Percentiles rank a stretch among this genome's conserved stretches.
Conservation (phyloP, 2,329 filamentous ascomycete genomes). For the Colletotrichum godetiae region DNA sequence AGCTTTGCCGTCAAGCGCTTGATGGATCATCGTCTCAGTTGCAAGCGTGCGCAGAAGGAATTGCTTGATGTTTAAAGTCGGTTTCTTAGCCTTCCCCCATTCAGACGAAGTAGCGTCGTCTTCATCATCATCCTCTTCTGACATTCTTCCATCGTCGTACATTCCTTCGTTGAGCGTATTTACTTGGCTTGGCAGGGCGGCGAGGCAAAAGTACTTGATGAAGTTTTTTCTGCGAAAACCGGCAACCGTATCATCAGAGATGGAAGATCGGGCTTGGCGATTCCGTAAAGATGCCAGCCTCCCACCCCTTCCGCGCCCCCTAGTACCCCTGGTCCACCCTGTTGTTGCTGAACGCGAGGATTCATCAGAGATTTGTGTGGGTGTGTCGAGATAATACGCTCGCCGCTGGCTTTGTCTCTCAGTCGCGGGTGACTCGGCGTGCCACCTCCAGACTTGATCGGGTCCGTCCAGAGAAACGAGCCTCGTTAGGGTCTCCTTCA, state of each 20-base stretch:
- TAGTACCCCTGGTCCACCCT: no score
- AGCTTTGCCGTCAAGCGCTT: slow-evolving; percentile 55
- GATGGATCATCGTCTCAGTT: slow-evolving; percentile 59
- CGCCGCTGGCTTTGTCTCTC: slow-evolving; percentile 35
- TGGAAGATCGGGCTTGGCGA: neutral
- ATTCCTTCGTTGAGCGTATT: neutral
- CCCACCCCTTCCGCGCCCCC: neutral
- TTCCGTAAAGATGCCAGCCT: neutral
- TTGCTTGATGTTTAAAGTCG: slow-evolving; percentile 57
- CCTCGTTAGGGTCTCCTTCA: slow-evolving; percentile 50
- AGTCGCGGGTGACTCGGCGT: neutral
- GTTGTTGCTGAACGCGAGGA: neutral
- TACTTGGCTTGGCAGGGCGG: neutral
- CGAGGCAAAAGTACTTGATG: neutral
- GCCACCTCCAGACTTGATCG: slow-evolving; percentile 43
- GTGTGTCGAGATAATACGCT: slow-evolving; percentile 49
- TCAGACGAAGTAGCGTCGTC: neutral
- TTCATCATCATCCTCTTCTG: slow-evolving; percentile 6
- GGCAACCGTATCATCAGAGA: neutral
- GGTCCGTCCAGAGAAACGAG: slow-evolving; percentile 41
- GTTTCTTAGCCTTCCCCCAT: slow-evolving; percentile 8
- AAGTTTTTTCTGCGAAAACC: neutral
- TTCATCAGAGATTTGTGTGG: neutral
- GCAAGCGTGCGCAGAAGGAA: slow-evolving; percentile 59
- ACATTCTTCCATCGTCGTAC: slow-evolving; percentile 17